Evolutionary conservation across 1,139 yeast species (phyloP).

Genomic region (Diutina catenulata): DNA sequence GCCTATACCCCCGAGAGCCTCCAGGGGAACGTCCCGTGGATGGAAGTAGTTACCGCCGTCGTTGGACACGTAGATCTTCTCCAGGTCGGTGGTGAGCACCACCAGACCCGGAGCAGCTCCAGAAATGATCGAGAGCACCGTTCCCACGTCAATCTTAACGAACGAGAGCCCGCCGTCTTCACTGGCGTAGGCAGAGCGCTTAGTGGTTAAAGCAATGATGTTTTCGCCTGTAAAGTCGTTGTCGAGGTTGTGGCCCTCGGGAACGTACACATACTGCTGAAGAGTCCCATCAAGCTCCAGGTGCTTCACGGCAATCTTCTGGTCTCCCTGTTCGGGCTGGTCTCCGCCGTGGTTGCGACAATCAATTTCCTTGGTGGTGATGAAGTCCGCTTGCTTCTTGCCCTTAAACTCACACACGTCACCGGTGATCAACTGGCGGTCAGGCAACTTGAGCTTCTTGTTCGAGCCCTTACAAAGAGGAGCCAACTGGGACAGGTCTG

Average conservation of each 20-base stretch:
- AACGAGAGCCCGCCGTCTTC: slow-evolving; percentile 69
- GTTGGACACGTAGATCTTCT: slow-evolving; percentile 41
- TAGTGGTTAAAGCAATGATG: slow-evolving; percentile 47
- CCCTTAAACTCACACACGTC: slow-evolving; percentile 27
- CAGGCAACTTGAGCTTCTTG: slow-evolving; percentile 18
- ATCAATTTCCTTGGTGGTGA: slow-evolving; percentile 11
- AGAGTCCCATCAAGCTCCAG: slow-evolving; percentile 34
- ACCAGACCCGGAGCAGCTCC: slow-evolving; percentile 59
- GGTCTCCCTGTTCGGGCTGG: not conserved
- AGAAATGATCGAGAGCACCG: slow-evolving; percentile 40
- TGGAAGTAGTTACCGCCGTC: slow-evolving; percentile 59
- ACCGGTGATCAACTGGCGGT: slow-evolving; percentile 35
- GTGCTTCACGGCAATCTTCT: slow-evolving; percentile 16
- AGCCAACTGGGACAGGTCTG: slow-evolving; percentile 25
- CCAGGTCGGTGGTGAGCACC: slow-evolving; percentile 42
- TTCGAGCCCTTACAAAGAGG: slow-evolving; percentile 16
- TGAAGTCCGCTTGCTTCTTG: not conserved
- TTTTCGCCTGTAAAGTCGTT: slow-evolving; percentile 34
- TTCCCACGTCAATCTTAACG: slow-evolving; percentile 35
- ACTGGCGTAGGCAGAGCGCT: slow-evolving; percentile 47
- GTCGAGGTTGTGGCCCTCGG: slow-evolving; percentile 33
- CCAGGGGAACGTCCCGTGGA: not conserved
- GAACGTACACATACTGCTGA: slow-evolving; percentile 44
- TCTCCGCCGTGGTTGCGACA: slow-evolving; percentile 19
- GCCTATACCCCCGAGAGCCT: slow-evolving; percentile 9